Evolutionary conservation across 208 protist genomes (phyloP).

Genomic region (Wallacemonas sp.): DNA sequence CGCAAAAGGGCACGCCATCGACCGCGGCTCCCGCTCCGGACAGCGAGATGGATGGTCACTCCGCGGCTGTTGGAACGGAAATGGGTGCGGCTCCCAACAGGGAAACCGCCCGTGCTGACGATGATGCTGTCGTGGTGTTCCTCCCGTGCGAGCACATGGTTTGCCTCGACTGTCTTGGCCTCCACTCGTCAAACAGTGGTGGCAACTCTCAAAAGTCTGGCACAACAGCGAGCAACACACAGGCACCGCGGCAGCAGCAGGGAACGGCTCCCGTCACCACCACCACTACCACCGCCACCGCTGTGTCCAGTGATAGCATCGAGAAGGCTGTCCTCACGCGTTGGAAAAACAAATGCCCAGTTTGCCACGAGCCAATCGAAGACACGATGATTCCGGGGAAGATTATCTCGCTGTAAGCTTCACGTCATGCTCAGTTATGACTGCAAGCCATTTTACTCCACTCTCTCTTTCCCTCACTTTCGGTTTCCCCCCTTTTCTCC

Average conservation of each 20-base stretch:
- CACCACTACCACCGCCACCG: not conserved
- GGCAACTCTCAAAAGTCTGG: no score
- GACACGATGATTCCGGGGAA: constrained; percentile 30
- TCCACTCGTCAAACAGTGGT: constrained; percentile 4
- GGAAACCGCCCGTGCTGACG: no score
- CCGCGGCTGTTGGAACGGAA: no score
- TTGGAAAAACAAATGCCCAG: constrained; percentile 34
- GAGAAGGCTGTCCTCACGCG: constrained; percentile 22
- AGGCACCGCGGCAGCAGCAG: no score
- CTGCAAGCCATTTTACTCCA: no score
- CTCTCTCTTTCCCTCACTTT: constrained; percentile 6
- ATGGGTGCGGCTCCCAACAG: no score
- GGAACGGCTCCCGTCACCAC: no score
- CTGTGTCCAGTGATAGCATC: not conserved
- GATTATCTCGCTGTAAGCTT: constrained; percentile 29
- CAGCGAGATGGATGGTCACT: not conserved
- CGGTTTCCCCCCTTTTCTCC: constrained; percentile 4
- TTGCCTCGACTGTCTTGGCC: constrained; percentile 32
- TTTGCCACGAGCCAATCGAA: constrained; percentile 20
- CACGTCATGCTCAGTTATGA: not conserved
- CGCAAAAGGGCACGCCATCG: no score
- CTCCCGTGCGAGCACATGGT: constrained; percentile 40
- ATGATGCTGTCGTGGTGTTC: constrained; percentile 35
- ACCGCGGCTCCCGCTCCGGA: no score
- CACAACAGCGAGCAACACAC: no score